Conservation (phyloP, 179 eudicot genomes). For the Spinacia oleracea region DNA sequence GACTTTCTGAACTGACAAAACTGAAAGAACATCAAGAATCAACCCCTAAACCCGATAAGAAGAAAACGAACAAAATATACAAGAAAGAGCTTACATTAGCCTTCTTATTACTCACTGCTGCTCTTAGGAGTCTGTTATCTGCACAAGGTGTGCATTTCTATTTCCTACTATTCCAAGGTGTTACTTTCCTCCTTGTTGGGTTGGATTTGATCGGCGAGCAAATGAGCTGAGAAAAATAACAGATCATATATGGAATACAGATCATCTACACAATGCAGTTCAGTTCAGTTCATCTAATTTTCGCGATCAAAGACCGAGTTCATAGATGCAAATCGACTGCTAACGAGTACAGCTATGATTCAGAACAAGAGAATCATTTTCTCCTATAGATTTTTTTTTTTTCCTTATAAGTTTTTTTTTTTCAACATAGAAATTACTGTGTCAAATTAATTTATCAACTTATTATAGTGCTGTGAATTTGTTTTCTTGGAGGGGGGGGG, state of each 20-base stretch:
- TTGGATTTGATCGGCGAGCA: conserved; percentile 89
- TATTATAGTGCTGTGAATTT: conserved; percentile 32
- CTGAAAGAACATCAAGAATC: conserved; percentile 52
- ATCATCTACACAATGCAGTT: too few species aligned
- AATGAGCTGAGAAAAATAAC: conserved; percentile 47
- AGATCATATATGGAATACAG: neutral
- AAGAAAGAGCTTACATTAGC: conserved; percentile 81
- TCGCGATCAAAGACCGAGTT: neutral
- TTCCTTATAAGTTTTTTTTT: neutral
- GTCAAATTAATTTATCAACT: conserved; percentile 32
- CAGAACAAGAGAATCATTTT: conserved; percentile 34
- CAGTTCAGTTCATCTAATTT: conserved; percentile 15
- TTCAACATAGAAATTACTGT: conserved; percentile 15
- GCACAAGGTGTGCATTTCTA: conserved; percentile 94
- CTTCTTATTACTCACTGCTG: conserved; percentile 68
- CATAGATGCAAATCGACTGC: conserved; percentile 19
- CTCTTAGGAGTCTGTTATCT: conserved; percentile 79
- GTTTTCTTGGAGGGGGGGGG: conserved; percentile 11
- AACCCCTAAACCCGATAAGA: conserved; percentile 30
- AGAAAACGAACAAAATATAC: conserved; percentile 66
- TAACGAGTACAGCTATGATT: conserved; percentile 32
- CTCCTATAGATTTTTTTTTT: conserved; percentile 23
- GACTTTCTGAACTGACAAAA: conserved; percentile 64
- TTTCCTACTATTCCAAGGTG: conserved; percentile 81
- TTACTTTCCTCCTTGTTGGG: conserved; percentile 78